Conservation (phyloP, 768 basidiomycete species). For the Candolleomyces eurysporus region DNA sequence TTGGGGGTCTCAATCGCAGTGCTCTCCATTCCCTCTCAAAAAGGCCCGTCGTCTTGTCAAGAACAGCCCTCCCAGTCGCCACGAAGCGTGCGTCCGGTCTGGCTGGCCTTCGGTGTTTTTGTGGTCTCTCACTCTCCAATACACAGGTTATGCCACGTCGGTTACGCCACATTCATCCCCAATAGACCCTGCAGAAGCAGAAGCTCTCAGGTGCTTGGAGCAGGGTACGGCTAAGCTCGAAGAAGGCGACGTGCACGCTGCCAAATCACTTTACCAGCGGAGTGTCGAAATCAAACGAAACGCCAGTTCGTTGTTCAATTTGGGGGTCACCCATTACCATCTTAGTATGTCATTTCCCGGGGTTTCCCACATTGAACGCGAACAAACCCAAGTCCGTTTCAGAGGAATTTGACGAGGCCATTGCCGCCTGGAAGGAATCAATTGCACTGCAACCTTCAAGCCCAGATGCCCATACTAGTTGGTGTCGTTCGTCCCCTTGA, state of each 20-base stretch:
- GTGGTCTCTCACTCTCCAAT: constrained; percentile 1
- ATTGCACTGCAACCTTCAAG: constrained; percentile 79
- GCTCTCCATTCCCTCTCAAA: not conserved
- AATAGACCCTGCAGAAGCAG: constrained; percentile 77
- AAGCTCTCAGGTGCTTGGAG: constrained; percentile 77
- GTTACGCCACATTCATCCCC: constrained; percentile 79
- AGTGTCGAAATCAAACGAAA: constrained; percentile 79
- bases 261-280: constrained; percentile 73
- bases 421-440: constrained; percentile 82
- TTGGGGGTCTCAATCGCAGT: not conserved
- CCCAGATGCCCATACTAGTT: constrained; percentile 86
- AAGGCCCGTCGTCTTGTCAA: not conserved
- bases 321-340: constrained; percentile 88
- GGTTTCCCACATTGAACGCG: too few relatives aligned
- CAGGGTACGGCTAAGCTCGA: constrained; percentile 82
- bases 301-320: constrained; percentile 81
- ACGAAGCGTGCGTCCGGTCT: not conserved
- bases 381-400: constrained; percentile 10
- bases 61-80: too few relatives aligned
- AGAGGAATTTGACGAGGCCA: constrained; percentile 90
- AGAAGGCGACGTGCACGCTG: constrained; percentile 80
- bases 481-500: constrained; percentile 22
- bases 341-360: constrained; percentile 54
- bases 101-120: not conserved
- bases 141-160: constrained; percentile 75